Percentiles rank a stretch among this genome's conserved stretches.
These are phyloP conservation scores for Cytospora paraplurivora DNA, from an alignment of 2,329 filamentous ascomycete species.

Conservation along the genomic window DNA sequence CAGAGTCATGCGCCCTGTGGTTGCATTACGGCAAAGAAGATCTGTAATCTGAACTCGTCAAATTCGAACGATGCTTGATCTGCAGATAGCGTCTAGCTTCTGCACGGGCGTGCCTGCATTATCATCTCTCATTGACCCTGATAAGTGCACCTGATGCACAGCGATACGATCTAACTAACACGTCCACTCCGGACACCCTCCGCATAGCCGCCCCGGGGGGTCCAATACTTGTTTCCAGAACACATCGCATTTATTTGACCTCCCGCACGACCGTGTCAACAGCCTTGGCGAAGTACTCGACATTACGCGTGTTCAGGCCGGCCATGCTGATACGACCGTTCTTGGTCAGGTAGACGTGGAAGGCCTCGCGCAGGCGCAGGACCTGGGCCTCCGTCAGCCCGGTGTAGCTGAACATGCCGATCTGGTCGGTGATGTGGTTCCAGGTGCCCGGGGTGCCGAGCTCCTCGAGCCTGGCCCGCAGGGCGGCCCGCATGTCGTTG, in stretches of 20 bases:
- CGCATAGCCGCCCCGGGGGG: no score
- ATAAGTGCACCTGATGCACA: neutral
- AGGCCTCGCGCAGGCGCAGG: slow-evolving; percentile 66
- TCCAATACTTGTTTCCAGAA: no score
- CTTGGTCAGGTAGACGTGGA: slow-evolving; percentile 91
- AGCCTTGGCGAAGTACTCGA: slow-evolving; percentile 90
- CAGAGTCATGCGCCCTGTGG: neutral
- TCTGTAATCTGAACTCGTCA: neutral
- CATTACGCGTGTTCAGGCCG: slow-evolving; percentile 87
- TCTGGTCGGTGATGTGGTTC: slow-evolving; percentile 98
- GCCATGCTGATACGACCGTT: slow-evolving; percentile 99
- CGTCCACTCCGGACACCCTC: neutral
- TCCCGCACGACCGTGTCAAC: slow-evolving; percentile 80
- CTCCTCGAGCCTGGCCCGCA: slow-evolving; percentile 80
- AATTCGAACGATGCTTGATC: neutral
- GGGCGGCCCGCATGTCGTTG: slow-evolving; percentile 80
- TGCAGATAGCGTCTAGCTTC: neutral
- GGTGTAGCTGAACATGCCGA: slow-evolving; percentile 98
- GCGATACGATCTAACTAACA: neutral
- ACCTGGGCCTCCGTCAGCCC: slow-evolving; percentile 77
- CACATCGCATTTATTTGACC: slow-evolving; percentile 35
- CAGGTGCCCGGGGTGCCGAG: slow-evolving; percentile 85
- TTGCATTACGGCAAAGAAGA: neutral
- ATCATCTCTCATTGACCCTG: neutral
- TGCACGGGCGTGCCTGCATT: neutral